These are phyloP conservation scores for Papilionanthe hybrid DNA, from an alignment of 116 monocot species.

Conservation along the genomic window DNA sequence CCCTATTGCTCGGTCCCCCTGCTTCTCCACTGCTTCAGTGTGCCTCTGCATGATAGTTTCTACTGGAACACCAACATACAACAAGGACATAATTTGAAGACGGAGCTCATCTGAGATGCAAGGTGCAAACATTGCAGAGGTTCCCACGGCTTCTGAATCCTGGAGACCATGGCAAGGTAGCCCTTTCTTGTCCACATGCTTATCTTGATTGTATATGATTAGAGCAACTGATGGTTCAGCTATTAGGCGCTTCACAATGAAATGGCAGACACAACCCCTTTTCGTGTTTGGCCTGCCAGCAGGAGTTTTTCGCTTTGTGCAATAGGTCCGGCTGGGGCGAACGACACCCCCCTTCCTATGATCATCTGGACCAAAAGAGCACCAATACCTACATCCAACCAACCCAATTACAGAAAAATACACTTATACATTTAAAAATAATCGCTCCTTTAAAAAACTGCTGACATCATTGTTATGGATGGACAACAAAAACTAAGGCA, in stretches of 20 bases:
- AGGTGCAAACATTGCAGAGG: slow-evolving; percentile 88
- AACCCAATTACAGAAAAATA: slow-evolving; percentile 10
- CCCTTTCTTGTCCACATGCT: slow-evolving; percentile 92
- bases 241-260: slow-evolving; percentile 94
- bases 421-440: neutral
- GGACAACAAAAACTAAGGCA: neutral
- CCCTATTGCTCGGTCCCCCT: slow-evolving; percentile 91
- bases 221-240: slow-evolving; percentile 91
- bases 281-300: slow-evolving; percentile 94
- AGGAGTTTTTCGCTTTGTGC: slow-evolving; percentile 64
- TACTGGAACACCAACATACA: slow-evolving; percentile 90
- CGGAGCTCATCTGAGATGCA: slow-evolving; percentile 90
- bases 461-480: neutral
- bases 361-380: slow-evolving; percentile 97
- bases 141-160: slow-evolving; percentile 78
- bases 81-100: slow-evolving; percentile 73
- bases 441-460: neutral
- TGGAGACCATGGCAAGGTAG: slow-evolving; percentile 88
- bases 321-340: slow-evolving; percentile 73
- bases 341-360: slow-evolving; percentile 84
- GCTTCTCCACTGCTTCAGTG: slow-evolving; percentile 66
- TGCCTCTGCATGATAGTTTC: slow-evolving; percentile 99
- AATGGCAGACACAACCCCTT: slow-evolving; percentile 96
- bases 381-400: slow-evolving; percentile 77
- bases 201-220: slow-evolving; percentile 91